phyloP scores from a whole-genome alignment of 345 rosid species.

The Dovyalis caffra region DNA sequence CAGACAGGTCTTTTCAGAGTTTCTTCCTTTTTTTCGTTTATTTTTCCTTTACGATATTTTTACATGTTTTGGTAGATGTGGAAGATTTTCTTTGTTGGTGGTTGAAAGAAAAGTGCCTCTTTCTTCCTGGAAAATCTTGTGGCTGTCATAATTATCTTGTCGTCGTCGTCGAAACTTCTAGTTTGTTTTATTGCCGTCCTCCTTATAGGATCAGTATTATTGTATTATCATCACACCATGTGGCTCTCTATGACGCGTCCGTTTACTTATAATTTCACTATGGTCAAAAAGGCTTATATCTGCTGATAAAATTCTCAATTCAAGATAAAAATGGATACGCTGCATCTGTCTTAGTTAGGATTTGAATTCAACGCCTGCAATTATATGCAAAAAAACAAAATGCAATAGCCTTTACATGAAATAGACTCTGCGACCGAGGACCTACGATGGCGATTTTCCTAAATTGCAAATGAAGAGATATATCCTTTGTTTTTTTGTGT shows the following conservation, averaged over 20 bases:
- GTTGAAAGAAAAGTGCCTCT: too few species aligned
- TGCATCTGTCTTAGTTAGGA: not conserved
- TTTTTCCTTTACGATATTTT: not conserved
- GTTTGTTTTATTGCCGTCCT: not conserved
- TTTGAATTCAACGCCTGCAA: too few species aligned
- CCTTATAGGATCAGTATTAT: not conserved
- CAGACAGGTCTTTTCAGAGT: not conserved
- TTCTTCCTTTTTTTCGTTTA: not conserved
- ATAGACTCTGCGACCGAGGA: too few species aligned
- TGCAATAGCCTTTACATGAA: too few species aligned
- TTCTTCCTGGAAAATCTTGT: not conserved
- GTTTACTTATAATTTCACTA: too few species aligned
- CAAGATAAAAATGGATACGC: not conserved
- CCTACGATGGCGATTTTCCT: too few species aligned
- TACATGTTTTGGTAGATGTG: not conserved
- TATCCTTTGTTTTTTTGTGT: too few species aligned
- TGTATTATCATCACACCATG: too few species aligned
- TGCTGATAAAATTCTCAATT: too few species aligned
- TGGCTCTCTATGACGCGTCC: too few species aligned
- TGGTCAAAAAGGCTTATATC: not conserved
- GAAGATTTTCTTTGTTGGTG: not conserved
- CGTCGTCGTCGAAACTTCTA: not conserved
- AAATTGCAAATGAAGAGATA: too few species aligned
- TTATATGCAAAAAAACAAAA: too few species aligned
- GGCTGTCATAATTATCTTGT: not conserved